Evolutionary conservation across 345 rosid species (phyloP), one percentile per base, ranked within the genome.

Genomic region (Citrus hindsii): DNA sequence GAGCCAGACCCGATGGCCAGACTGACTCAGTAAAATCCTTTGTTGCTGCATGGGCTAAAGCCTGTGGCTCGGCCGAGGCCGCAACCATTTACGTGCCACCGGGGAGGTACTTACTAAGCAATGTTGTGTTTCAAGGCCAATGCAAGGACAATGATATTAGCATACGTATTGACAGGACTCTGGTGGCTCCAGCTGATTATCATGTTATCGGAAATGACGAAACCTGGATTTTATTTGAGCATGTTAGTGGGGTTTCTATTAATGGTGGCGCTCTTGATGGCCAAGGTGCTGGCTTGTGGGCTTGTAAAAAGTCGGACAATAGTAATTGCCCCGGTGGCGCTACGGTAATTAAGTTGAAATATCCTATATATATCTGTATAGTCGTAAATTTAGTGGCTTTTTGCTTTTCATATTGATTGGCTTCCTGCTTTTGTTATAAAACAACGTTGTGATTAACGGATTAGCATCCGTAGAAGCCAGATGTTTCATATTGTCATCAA

Each of bases 241-340:
- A 79, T 37, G 92, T 92, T 18, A 73, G 77, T 4, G 92, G 92
- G 0, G 85, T 94, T 71, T 79, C 85, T 1, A 51, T 94, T 27
- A 68, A 76, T 40, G 98, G 97, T 7, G 97, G 98, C 51, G 53
- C 81, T 67, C 90, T 94, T n/a, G n/a, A n/a, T n/a, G n/a, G n/a
- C n/a, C n/a, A n/a, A n/a, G n/a, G n/a, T n/a, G n/a, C n/a, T n/a
- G n/a, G n/a, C n/a, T n/a, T n/a, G n/a, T n/a, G n/a, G n/a, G n/a
- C n/a, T n/a, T n/a, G n/a, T n/a, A n/a, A n/a, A n/a, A n/a, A n/a
- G n/a, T n/a, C n/a, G n/a, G n/a, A n/a, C n/a, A n/a, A n/a, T n/a
- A n/a, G n/a, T n/a, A n/a, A n/a, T n/a, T n/a, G n/a, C n/a, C n/a
- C n/a, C n/a, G n/a, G n/a, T n/a, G n/a, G n/a, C n/a, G n/a, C n/a